Percentiles rank a stretch among this genome's conserved stretches.
These are phyloP conservation scores for Hypoxylon sp. DNA, from an alignment of 2,329 filamentous ascomycete species.

Conservation along the genomic window DNA sequence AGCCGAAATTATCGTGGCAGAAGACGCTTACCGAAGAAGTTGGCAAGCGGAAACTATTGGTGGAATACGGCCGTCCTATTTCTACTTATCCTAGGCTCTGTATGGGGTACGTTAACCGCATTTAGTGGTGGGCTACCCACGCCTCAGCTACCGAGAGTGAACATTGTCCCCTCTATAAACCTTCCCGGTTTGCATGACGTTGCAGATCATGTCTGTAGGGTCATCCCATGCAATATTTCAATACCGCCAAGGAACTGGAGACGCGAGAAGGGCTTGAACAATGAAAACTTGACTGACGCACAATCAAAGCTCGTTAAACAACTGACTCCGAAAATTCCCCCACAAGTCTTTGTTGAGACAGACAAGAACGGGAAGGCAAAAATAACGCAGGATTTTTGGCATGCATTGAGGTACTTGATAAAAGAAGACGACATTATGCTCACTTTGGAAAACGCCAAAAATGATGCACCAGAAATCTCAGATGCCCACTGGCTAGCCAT, in stretches of 20 bases:
- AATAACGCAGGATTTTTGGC: constrained; percentile 75
- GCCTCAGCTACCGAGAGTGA: background rate
- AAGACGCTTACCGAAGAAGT: background rate
- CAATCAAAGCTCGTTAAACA: constrained; percentile 51
- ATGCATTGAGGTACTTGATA: constrained; percentile 71
- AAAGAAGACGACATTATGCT: constrained; percentile 64
- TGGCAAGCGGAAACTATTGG: background rate
- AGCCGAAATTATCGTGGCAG: background rate
- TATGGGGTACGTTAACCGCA: constrained; percentile 16
- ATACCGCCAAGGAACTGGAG: background rate
- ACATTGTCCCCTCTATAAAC: background rate
- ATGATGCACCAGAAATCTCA: constrained; percentile 59
- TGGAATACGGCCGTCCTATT: constrained; percentile 10
- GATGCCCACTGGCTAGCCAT: constrained; percentile 65
- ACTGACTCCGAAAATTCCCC: constrained; percentile 68
- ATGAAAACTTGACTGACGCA: background rate
- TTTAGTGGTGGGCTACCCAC: background rate
- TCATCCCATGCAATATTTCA: constrained; percentile 16
- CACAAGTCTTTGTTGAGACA: constrained; percentile 68
- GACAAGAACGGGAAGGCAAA: constrained; percentile 66
- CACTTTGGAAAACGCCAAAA: constrained; percentile 59
- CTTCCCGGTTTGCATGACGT: constrained; percentile 6
- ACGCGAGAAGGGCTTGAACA: background rate
- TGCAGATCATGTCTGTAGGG: background rate
- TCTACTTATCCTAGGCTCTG: constrained; percentile 8